Evolutionary conservation across 139 green algal species (phyloP).

Genomic region (Closterium sp.): DNA sequence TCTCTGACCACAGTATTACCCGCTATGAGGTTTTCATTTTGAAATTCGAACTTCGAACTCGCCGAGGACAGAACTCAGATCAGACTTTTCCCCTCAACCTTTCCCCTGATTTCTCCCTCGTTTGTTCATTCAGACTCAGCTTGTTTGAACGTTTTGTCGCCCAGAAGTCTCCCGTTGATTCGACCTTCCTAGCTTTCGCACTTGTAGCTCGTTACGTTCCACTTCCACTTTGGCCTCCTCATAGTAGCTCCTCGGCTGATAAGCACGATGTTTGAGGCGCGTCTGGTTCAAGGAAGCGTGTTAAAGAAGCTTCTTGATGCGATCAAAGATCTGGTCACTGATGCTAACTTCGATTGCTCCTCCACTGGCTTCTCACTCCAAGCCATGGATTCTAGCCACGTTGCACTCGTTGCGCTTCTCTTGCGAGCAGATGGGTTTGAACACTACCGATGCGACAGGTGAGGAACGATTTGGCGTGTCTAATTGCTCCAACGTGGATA

Average conservation of each 20-base stretch:
- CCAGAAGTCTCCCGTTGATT: background rate
- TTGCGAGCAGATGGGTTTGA: constrained; percentile 93
- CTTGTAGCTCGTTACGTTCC: background rate
- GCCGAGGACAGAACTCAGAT: background rate
- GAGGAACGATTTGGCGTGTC: background rate
- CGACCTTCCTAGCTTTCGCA: background rate
- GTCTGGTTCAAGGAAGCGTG: constrained; percentile 57
- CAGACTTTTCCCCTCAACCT: background rate
- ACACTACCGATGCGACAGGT: constrained; percentile 92
- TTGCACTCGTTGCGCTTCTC: constrained; percentile 83
- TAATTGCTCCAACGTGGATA: too few relatives aligned
- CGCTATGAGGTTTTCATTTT: background rate
- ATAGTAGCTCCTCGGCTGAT: background rate
- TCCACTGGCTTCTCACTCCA: constrained; percentile 80
- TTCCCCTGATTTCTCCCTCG: too few relatives aligned
- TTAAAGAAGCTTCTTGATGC: constrained; percentile 87
- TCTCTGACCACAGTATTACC: background rate
- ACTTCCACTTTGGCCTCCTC: background rate
- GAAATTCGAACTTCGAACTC: background rate
- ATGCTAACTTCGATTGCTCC: constrained; percentile 97
- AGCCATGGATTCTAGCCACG: constrained; percentile 97
- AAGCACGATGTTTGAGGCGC: constrained; percentile 62
- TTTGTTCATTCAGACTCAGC: constrained; percentile 12
- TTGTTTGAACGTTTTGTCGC: background rate
- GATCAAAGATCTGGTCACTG: constrained; percentile 94